Percentiles rank a stretch among this genome's conserved stretches.
These are phyloP conservation scores for Hippophae rhamnoides DNA, from an alignment of 306 rosid species.

Conservation along the genomic window DNA sequence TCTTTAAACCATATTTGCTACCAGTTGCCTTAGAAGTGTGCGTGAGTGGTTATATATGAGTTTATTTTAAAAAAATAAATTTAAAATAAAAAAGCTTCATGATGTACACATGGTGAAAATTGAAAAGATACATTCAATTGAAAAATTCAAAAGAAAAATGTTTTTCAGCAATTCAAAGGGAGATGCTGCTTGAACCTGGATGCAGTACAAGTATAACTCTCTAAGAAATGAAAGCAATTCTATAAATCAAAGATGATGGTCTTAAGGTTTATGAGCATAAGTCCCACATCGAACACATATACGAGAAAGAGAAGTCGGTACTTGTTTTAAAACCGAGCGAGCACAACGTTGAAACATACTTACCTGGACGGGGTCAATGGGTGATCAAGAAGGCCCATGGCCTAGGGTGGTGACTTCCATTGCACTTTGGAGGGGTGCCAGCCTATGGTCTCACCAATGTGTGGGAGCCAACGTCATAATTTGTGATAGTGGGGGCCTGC, in stretches of 20 bases:
- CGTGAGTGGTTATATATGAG: too few species aligned
- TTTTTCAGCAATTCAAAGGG: too few species aligned
- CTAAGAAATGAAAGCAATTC: too few species aligned
- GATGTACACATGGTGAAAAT: too few species aligned
- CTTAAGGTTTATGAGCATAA: constrained; percentile 18
- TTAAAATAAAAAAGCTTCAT: too few species aligned
- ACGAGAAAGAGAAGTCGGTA: background rate
- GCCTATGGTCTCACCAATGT: constrained; percentile 24
- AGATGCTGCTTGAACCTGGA: too few species aligned
- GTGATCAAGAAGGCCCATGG: constrained; percentile 26
- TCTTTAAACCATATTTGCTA: too few species aligned
- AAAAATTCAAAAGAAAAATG: too few species aligned
- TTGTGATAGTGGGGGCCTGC: constrained; percentile 43
- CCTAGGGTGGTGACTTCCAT: constrained; percentile 34
- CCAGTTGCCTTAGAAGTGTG: too few species aligned
- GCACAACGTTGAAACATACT: background rate
- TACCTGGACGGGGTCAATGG: constrained; percentile 42
- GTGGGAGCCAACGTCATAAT: constrained; percentile 40
- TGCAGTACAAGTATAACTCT: too few species aligned
- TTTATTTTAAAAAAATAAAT: too few species aligned
- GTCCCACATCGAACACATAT: background rate
- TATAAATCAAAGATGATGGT: constrained; percentile 66
- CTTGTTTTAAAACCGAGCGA: background rate
- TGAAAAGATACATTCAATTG: too few species aligned
- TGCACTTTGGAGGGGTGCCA: constrained; percentile 33